A percentile compares a stretch with the other conserved stretches of the same genome.
Conservation (phyloP, 2,329 filamentous ascomycete species). For the Pleoardoris graminearum region DNA sequence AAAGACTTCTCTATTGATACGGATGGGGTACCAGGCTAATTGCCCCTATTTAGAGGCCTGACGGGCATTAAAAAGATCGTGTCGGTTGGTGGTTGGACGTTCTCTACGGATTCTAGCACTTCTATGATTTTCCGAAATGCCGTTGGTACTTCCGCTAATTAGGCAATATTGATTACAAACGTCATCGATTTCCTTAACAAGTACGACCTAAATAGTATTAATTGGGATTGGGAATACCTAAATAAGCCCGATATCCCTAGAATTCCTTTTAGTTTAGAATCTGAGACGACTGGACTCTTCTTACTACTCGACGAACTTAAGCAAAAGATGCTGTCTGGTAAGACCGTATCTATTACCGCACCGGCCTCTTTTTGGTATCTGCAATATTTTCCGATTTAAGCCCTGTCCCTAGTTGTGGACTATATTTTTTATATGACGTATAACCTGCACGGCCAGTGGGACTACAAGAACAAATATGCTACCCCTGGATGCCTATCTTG, state of each 20-base stretch:
- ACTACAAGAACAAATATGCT: slow-evolving; percentile 39
- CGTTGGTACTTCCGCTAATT: too few relatives aligned
- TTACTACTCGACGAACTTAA: slow-evolving; percentile 29
- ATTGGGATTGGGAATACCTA: slow-evolving; percentile 55
- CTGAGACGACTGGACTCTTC: slow-evolving; percentile 44
- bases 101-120: neutral
- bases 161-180: slow-evolving; percentile 29
- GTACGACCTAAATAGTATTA: slow-evolving; percentile 41
- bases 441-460: slow-evolving; percentile 49
- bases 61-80: neutral
- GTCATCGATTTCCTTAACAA: slow-evolving; percentile 25
- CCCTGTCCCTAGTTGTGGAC: slow-evolving; percentile 26
- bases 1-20: neutral
- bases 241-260: slow-evolving; percentile 42
- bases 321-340: slow-evolving; percentile 16
- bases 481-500: slow-evolving; percentile 36
- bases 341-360: slow-evolving; percentile 29
- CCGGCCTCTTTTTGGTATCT: slow-evolving; percentile 39
- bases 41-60: neutral
- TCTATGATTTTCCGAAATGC: neutral
- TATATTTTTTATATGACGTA: slow-evolving; percentile 43
- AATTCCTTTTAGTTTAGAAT: slow-evolving; percentile 32
- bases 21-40: neutral
- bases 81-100: neutral
- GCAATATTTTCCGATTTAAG: slow-evolving; percentile 27